Conservation (phyloP, 768 basidiomycete species). For the Leccinum boreale region DNA sequence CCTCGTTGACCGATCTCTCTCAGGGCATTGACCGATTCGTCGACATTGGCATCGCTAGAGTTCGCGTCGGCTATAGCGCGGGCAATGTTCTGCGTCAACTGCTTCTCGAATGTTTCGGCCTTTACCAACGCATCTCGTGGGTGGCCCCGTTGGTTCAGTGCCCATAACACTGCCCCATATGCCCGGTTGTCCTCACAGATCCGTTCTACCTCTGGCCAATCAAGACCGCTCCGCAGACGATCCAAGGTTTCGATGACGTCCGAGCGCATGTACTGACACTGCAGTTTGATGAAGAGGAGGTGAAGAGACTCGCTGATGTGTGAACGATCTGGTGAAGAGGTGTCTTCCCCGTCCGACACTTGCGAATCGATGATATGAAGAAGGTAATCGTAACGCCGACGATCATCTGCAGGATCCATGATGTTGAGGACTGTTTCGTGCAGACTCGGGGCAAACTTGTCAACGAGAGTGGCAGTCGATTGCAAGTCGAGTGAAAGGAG, state of each 20-base stretch:
- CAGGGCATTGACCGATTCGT: constrained; percentile 46
- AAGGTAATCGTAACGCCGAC: constrained; percentile 73
- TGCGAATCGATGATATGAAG: constrained; percentile 59
- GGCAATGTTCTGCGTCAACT: constrained; percentile 44
- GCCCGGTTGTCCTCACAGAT: constrained; percentile 67
- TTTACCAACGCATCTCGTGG: constrained; percentile 65
- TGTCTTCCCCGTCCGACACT: constrained; percentile 40
- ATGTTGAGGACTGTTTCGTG: constrained; percentile 61
- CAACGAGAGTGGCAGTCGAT: constrained; percentile 69
- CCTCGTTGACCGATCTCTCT: constrained; percentile 58
- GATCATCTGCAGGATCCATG: constrained; percentile 45
- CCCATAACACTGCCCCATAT: constrained; percentile 82
- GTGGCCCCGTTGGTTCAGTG: constrained; percentile 59
- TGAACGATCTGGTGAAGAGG: constrained; percentile 34
- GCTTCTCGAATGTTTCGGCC: constrained; percentile 56
- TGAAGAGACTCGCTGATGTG: constrained; percentile 51
- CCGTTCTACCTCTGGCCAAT: constrained; percentile 51
- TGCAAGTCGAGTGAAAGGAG: constrained; percentile 60
- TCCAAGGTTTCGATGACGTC: constrained; percentile 61
- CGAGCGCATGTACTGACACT: constrained; percentile 67
- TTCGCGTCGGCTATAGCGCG: constrained; percentile 31
- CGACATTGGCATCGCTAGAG: constrained; percentile 22
- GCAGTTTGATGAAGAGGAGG: constrained; percentile 64
- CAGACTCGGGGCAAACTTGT: constrained; percentile 60
- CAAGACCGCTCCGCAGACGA: constrained; percentile 47